Evolutionary conservation across 495 filamentous ascomycete species (phyloP), one percentile per base, ranked within the genome.

Genomic region (Aspergillus homomorphus): DNA sequence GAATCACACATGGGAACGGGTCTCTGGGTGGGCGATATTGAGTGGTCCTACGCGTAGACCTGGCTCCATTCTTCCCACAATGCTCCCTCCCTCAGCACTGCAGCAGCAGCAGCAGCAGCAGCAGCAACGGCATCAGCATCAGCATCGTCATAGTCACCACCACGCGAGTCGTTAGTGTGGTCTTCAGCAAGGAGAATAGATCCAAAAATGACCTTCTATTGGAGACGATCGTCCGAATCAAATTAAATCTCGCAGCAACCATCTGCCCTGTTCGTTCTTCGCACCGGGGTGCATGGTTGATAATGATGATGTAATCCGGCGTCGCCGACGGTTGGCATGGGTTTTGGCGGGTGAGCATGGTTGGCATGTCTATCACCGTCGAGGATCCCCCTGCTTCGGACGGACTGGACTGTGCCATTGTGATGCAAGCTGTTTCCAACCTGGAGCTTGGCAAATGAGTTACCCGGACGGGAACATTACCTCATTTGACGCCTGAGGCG

Each of bases 1-100:
- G 56, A 54, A 24, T 48, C 20, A 46, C 59, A 65, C 59, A 65
- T 65, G 62, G 59, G 50, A 51, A 43, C 60, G 54, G 57, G 50
- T 54, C 57, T 50, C 22, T 26, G n/a, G 23, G 48, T 3, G n/a
- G 48, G 28, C 7, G 7, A 38, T 5, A 38, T 38, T 38, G 33
- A 38, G 12, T 2, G 12, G 33, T 38, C 33, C 33, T 38, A 38
- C 33, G 33, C 33, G 33, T 38, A 5, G 15, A 38, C 10, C 12
- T 4, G 26, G 26, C 10, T 10, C 26, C 26, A 30, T 38, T 38
- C 8, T 6, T 38, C 33, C 33, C 33, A 38, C 33, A 38, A 12
- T 38, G 9, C 3, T 14, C 8, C 8, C 2, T 12, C 33, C 33
- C 33, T 38, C 33, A 38, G 12, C 33, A 38, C 26, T 30, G 10